Conservation (phyloP, 768 basidiomycete species). For the Suillus fuscotomentosus region DNA sequence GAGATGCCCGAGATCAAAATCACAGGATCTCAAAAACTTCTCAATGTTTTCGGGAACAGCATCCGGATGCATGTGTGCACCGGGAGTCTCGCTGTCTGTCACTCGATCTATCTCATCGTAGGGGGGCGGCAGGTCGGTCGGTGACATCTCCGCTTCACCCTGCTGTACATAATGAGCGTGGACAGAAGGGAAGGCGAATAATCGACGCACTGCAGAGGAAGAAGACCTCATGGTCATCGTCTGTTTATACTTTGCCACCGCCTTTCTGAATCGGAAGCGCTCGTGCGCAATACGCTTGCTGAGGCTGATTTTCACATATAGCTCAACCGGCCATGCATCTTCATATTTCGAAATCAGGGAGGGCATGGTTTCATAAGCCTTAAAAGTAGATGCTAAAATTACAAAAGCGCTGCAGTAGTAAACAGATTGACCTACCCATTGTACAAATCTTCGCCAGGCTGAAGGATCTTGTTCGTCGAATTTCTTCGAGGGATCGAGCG, state of each 20-base stretch:
- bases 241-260: not conserved
- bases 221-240: not conserved
- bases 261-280: not conserved
- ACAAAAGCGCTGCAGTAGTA: not conserved
- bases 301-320: not conserved
- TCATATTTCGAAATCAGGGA: not conserved
- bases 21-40: not conserved
- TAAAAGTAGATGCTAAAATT: not conserved
- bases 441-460: not conserved
- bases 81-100: not conserved
- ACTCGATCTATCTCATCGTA: not conserved
- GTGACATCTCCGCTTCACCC: too few relatives aligned
- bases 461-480: not conserved
- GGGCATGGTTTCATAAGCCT: not conserved
- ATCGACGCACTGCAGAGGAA: not conserved
- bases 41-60: not conserved
- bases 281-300: not conserved
- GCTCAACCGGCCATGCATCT: not conserved
- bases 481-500: not conserved
- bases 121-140: not conserved
- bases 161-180: not conserved
- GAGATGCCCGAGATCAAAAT: constrained; percentile 2
- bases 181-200: not conserved
- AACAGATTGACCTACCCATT: not conserved
- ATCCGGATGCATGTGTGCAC: not conserved